phyloP scores from a whole-genome alignment of 2,329 filamentous ascomycete genomes.

The Emmonsia crescens region DNA sequence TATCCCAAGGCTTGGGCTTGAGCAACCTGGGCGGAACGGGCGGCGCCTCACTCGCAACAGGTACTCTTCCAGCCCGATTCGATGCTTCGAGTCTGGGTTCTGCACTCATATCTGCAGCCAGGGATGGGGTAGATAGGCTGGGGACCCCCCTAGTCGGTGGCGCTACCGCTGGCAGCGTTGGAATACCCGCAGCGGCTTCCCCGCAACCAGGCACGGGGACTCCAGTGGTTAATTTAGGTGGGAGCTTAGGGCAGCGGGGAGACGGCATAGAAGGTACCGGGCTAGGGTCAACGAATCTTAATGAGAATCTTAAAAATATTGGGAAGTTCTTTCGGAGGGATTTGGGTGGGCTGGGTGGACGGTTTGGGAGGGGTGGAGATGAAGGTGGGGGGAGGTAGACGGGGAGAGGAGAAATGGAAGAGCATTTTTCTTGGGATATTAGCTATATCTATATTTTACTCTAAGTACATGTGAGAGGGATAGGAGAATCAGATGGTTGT shows the following conservation, averaged over 20 bases:
- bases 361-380: conserved; percentile 53
- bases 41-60: conserved; percentile 32
- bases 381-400: conserved; percentile 18
- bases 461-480: background rate
- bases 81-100: conserved; percentile 76
- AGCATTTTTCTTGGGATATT: background rate
- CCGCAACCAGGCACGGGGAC: conserved; percentile 17
- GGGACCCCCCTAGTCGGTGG: conserved; percentile 42
- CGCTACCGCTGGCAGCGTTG: conserved; percentile 22
- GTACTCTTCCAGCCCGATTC: conserved; percentile 49
- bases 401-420: background rate
- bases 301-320: conserved; percentile 90
- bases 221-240: conserved; percentile 17
- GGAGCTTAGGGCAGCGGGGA: conserved; percentile 9
- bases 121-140: conserved; percentile 71
- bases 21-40: conserved; percentile 35
- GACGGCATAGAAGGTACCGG: conserved; percentile 20
- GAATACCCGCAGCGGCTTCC: conserved; percentile 14
- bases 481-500: background rate
- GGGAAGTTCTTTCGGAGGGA: conserved; percentile 93
- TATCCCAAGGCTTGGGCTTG: conserved; percentile 37
- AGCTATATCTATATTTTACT: background rate
- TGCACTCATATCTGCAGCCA: conserved; percentile 75
- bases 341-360: conserved; percentile 61
- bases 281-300: conserved; percentile 58